Evolutionary conservation across 495 filamentous ascomycete genomes (phyloP), one percentile per base, ranked within the genome.

Genomic region (Penicillium macrosclerotiorum): DNA sequence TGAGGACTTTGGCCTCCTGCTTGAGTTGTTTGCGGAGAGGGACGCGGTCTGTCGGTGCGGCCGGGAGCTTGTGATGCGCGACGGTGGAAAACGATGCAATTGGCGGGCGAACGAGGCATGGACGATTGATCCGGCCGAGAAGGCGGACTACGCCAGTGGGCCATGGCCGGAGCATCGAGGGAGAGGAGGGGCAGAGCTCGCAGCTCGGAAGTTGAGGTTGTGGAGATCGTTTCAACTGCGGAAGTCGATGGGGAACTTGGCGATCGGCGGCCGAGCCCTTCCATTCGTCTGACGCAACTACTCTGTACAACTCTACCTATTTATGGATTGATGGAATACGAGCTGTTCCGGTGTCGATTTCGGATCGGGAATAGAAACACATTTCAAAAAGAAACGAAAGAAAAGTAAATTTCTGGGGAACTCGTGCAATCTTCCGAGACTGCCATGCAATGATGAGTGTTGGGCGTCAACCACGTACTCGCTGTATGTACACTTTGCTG

Each of bases 1-100:
- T 70, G 30, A 69, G 54, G 23, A 64, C 56, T 55, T 82, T 89
- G 4, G 81, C 81, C 46, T 84, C 79, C 41, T 88, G 84, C 55
- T 89, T 89, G 43, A 89, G 72, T 53, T 86, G 80, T 55, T 90
- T 90, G 17, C 86, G 79, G 20, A 89, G 74, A 3, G 87, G 84
- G 3, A 79, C 49, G 35, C 49, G 60, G 35, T 70, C 66, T 42
- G 56, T 51, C 13, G 59, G 26, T 11, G 54, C 25, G 11, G 63
- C 60, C 24, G 67, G 55, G 34, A 62, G 55, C 37, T 17, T 50
- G 47, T 58, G 62, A 30, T 29, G 29, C 35, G 54, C 26, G 16
- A 18, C 40, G 22, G 42, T 47, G 33, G 57, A 54, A n/a, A 49
- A 51, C 14, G 13, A 24, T 8, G 33, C 18, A 12, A 18, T 45